Evolutionary conservation across 2,329 filamentous ascomycete genomes (phyloP), one percentile per base, ranked within the genome.

Genomic region (Pseudodiploospora longispora): DNA sequence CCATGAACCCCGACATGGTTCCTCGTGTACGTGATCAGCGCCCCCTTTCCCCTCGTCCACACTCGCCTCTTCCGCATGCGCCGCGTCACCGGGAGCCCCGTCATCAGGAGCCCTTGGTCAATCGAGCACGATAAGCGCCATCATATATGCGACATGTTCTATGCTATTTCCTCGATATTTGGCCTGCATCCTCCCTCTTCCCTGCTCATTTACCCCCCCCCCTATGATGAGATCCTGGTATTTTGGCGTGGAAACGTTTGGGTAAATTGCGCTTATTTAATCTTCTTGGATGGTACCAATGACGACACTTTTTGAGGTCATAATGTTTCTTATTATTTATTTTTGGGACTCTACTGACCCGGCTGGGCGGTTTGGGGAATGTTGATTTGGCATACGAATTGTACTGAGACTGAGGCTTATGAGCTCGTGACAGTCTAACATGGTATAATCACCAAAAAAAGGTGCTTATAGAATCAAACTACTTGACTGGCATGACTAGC

Each of bases 61-160:
- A 19, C 19, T 19, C 19, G 3, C 19, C 19, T 19, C 19, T 19
- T 19, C 19, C 19, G 19, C 19, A 19, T 19, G 19, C 19, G 19
- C 19, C 19, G 19, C 46, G 32, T 19, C n/a, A 29, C 6, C 44
- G 38, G 29, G 44, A 47, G n/a, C 44, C 38, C 29, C 46, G 32
- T 19, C 46, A 43, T 29, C 46, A 47, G 6, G 61, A 61, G 41
- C 61, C 61, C 33, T 47, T 64, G 27, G 60, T 63, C 19, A 57
- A 58, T 37, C 55, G 53, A 6, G 61, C 60, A 10, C 49, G 51
- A 38, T 56, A 40, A 40, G 12, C 32, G 32, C 32, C 32, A n/a
- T n/a, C 4, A 31, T 12, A 31, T 19, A 7, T 5, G 30, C 9
- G 19, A 40, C 9, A 40, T 37, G 29, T 38, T 38, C n/a, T n/a